These are phyloP conservation scores for Trichocomaceae sp. DNA, from an alignment of 2,329 filamentous ascomycete genomes.

Conservation along the genomic window DNA sequence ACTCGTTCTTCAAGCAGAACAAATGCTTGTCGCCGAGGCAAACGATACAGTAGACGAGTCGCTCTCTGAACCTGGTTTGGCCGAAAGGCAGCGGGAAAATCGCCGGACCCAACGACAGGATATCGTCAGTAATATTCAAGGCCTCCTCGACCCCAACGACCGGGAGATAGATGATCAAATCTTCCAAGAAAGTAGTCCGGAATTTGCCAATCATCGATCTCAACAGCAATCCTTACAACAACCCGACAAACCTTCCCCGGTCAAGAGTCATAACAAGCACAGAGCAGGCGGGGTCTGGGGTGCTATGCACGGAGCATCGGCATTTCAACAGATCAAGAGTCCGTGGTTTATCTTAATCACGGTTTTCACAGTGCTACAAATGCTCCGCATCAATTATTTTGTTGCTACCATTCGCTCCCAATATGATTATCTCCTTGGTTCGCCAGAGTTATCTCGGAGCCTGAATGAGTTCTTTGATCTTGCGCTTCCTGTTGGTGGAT, in stretches of 20 bases:
- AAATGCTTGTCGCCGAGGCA: conserved; percentile 47
- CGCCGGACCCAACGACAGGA: conserved; percentile 55
- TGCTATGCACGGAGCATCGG: conserved; percentile 67
- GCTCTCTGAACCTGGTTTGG: conserved; percentile 42
- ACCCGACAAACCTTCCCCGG: conserved; percentile 23
- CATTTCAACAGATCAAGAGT: conserved; percentile 65
- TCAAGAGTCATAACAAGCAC: conserved; percentile 10
- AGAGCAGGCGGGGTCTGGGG: conserved; percentile 66
- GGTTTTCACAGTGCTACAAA: conserved; percentile 69
- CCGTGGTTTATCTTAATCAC: conserved; percentile 83
- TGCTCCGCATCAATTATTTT: conserved; percentile 86
- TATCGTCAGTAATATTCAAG: conserved; percentile 64
- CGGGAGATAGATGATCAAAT: conserved; percentile 16
- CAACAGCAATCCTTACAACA: conserved; percentile 8
- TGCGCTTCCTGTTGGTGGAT: conserved; percentile 74
- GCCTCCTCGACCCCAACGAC: conserved; percentile 53
- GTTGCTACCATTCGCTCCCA: conserved; percentile 79
- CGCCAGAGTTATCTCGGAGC: conserved; percentile 53
- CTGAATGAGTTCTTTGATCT: conserved; percentile 83
- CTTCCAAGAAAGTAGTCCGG: conserved; percentile 14
- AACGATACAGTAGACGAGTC: conserved; percentile 52
- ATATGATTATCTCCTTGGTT: conserved; percentile 67
- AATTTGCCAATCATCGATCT: conserved; percentile 4
- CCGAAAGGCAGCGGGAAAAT: conserved; percentile 46
- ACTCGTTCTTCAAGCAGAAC: conserved; percentile 65